These are phyloP conservation scores for Beauveria sp. DNA, from an alignment of 2,329 filamentous ascomycete species.

Conservation along the genomic window DNA sequence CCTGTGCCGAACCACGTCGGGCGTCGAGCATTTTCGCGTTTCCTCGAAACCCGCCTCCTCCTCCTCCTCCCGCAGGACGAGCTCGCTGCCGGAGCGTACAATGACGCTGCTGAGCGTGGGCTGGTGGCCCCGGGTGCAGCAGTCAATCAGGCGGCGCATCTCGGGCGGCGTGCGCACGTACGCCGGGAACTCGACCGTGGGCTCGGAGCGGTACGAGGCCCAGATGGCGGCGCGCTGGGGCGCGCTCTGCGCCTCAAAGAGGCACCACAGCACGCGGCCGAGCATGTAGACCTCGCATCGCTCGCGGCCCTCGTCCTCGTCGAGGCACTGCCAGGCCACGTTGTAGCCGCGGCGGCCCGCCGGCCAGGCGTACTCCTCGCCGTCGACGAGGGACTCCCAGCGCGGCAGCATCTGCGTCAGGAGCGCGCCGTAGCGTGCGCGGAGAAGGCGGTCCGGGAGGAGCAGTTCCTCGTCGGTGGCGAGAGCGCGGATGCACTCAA, in stretches of 20 bases:
- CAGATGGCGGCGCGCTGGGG: slow-evolving; percentile 50
- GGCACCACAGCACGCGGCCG: slow-evolving; percentile 53
- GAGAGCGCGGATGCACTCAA: slow-evolving; percentile 49
- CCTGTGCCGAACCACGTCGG: slow-evolving; percentile 27
- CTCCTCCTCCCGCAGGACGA: slow-evolving; percentile 34
- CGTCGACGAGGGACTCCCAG: slow-evolving; percentile 33
- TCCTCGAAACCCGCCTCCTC: slow-evolving; percentile 17
- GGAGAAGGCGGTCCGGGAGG: slow-evolving; percentile 20
- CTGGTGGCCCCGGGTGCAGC: slow-evolving; percentile 43
- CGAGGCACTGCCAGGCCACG: slow-evolving; percentile 48
- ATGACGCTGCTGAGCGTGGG: slow-evolving; percentile 37
- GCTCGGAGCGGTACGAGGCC: slow-evolving; percentile 52
- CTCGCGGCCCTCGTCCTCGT: slow-evolving; percentile 40
- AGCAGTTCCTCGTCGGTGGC: slow-evolving; percentile 34
- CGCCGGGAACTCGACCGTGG: slow-evolving; percentile 47
- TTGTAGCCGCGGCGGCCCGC: slow-evolving; percentile 39
- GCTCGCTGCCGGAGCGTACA: slow-evolving; percentile 35
- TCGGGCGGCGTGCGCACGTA: slow-evolving; percentile 39
- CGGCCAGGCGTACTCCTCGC: slow-evolving; percentile 41
- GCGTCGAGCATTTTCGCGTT: slow-evolving; percentile 18
- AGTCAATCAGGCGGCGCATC: slow-evolving; percentile 41
- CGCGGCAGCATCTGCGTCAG: slow-evolving; percentile 37
- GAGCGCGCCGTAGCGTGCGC: slow-evolving; percentile 32
- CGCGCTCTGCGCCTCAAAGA: slow-evolving; percentile 53
- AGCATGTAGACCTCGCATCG: slow-evolving; percentile 56